These are phyloP conservation scores for Fusarium oxysporum DNA, from an alignment of 2,329 filamentous ascomycete genomes.

Conservation along the genomic window DNA sequence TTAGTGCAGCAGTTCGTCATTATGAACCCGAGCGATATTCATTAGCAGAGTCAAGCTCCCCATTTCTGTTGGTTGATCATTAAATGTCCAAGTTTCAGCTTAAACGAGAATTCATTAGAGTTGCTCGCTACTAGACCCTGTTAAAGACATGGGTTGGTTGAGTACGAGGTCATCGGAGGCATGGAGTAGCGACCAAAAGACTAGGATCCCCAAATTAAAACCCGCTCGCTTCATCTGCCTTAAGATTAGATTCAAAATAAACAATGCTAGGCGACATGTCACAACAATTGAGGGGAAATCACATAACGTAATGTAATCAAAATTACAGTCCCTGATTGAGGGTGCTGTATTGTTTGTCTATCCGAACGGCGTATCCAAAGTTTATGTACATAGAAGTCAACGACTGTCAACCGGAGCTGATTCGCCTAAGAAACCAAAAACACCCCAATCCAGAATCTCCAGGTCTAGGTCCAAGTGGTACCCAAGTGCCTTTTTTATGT, in stretches of 20 bases:
- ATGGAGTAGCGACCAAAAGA: neutral
- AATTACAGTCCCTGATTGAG: conserved; percentile 10
- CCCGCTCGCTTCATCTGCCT: conserved; percentile 15
- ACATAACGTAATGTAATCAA: conserved; percentile 1
- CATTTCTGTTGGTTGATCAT: neutral
- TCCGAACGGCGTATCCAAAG: conserved; percentile 25
- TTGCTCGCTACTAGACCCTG: neutral
- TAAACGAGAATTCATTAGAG: conserved; percentile 18
- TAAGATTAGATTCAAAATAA: conserved; percentile 15
- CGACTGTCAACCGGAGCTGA: conserved; percentile 35
- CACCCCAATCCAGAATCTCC: conserved; percentile 43
- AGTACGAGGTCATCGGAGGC: neutral
- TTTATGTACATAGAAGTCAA: conserved; percentile 43
- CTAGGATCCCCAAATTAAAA: conserved; percentile 14
- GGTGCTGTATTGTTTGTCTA: conserved; percentile 31
- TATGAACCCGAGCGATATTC: conserved; percentile 26
- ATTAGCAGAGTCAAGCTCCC: neutral
- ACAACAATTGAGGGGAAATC: neutral
- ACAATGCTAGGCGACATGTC: conserved; percentile 15
- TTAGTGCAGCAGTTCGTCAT: neutral
- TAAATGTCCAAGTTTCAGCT: conserved; percentile 18
- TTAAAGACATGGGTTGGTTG: neutral
- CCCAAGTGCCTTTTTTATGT: conserved; percentile 18
- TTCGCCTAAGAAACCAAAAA: conserved; percentile 39
- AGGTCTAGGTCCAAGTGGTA: conserved; percentile 1